Evolutionary conservation across 1,284 basidiomycete genomes (phyloP), one percentile per base, ranked within the genome.

Genomic region (Coniophora puteana): DNA sequence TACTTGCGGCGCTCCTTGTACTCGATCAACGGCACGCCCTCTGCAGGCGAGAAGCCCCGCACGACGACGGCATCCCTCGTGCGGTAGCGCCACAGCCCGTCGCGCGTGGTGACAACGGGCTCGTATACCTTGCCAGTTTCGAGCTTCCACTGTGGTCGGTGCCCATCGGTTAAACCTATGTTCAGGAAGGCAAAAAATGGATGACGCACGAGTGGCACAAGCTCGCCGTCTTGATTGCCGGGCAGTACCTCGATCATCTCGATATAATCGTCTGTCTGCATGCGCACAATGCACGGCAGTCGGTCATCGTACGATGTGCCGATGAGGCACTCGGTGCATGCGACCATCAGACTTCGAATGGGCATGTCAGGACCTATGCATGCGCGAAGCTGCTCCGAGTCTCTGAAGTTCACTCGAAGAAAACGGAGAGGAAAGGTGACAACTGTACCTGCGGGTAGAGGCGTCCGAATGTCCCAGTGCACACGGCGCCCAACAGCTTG

Each of bases 11-110:
- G 45, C 18, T 56, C 55, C 1, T 18, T 17, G 13, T 37, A 36
- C 13, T 31, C 45, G 22, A 56, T 40, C 3, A 55, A 5, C 0
- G 52, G 55, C 2, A 37, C 37, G 4, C 35, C 26, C 1, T 10
- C 31, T 11, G 39, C 33, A 2, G 48, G 44, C 29, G 49, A 45
- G 38, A 61, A 61, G 2, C 57, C 54, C 2, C 41, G 28, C 8
- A 48, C 27, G 3, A 53, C 44, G 8, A 57, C n/a, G 14, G 57
- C 10, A 18, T 59, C 50, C 10, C 45, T 54, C 8, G 57, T 46
- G 16, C 41, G 45, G 30, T 60, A 60, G 28, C 58, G 40, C 54
- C 52, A 59, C 4, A 57, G 30, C n/a, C 54, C 54, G 14, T 52
- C 45, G 23, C 40, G 44, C 20, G 48, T 60, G 0, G 59, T 59